phyloP scores from a whole-genome alignment of 2,329 filamentous ascomycete species.

The Aphanocladium album region DNA sequence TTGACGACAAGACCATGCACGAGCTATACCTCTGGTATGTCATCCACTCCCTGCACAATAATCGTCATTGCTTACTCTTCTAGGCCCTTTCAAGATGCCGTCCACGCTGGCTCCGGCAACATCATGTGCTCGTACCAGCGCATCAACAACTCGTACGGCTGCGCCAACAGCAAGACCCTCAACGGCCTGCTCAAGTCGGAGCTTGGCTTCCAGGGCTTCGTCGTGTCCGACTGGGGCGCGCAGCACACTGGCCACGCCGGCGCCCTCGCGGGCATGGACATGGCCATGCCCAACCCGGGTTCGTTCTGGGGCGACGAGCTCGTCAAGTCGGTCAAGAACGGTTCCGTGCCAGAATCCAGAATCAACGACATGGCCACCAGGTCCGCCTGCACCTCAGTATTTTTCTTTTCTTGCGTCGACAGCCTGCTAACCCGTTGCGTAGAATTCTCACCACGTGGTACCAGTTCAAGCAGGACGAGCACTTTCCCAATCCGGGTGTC shows the following conservation, averaged over 20 bases:
- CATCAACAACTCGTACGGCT: slow-evolving; percentile 66
- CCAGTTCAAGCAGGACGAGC: slow-evolving; percentile 46
- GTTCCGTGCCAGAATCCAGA: slow-evolving; percentile 49
- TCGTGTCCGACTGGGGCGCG: slow-evolving; percentile 63
- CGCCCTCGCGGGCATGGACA: slow-evolving; percentile 62
- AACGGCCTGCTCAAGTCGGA: slow-evolving; percentile 64
- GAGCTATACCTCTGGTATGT: slow-evolving; percentile 60
- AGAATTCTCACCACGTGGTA: slow-evolving; percentile 52
- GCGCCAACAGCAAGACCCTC: slow-evolving; percentile 61
- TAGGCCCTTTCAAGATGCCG: slow-evolving; percentile 64
- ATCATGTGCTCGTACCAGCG: slow-evolving; percentile 65
- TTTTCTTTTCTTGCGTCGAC: neutral
- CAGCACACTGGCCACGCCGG: slow-evolving; percentile 59
- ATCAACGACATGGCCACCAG: slow-evolving; percentile 57
- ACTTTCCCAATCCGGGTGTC: slow-evolving; percentile 41
- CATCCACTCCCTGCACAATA: neutral
- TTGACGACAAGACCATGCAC: slow-evolving; percentile 57
- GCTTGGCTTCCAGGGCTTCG: slow-evolving; percentile 59
- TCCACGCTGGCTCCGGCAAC: slow-evolving; percentile 53
- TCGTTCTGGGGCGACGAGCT: slow-evolving; percentile 49
- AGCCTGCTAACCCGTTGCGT: neutral
- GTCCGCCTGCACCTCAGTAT: slow-evolving; percentile 20
- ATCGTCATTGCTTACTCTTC: neutral
- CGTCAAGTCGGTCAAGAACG: slow-evolving; percentile 53
- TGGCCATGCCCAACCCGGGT: slow-evolving; percentile 57